Percentiles rank a stretch among this genome's conserved stretches.
phyloP scores from a whole-genome alignment of 2,329 filamentous ascomycete genomes.

The Thielaviopsis euricoi region DNA sequence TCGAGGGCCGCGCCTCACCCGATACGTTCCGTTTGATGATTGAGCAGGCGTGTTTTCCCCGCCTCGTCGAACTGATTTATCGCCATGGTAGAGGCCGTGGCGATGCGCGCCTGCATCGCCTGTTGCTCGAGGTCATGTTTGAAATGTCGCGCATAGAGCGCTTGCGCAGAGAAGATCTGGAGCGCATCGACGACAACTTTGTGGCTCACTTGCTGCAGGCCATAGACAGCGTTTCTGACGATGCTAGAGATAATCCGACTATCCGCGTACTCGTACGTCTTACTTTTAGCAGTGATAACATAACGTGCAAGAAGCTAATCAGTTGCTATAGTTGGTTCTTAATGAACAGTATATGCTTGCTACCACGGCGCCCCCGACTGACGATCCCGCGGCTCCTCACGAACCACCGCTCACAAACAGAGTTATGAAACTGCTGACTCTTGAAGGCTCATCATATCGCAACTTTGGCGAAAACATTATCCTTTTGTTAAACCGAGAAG shows the following conservation, averaged over 20 bases:
- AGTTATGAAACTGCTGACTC: conserved; percentile 77
- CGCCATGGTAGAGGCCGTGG: conserved; percentile 9
- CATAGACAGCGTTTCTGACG: conserved; percentile 75
- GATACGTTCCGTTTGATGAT: conserved; percentile 75
- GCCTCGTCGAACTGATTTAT: conserved; percentile 62
- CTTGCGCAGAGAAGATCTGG: conserved; percentile 58
- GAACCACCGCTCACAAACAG: conserved; percentile 61
- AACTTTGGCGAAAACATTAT: conserved; percentile 98
- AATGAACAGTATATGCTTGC: conserved; percentile 97
- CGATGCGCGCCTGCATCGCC: conserved; percentile 48
- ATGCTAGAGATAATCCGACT: conserved; percentile 78
- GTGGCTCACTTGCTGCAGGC: conserved; percentile 69
- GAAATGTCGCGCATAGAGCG: conserved; percentile 91
- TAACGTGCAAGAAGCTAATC: conserved; percentile 7
- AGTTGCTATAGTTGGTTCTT: conserved; percentile 54
- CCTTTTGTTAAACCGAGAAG: conserved; percentile 82
- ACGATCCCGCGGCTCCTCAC: conserved; percentile 21
- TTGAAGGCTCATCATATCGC: conserved; percentile 65
- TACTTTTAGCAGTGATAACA: not conserved
- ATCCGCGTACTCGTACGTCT: conserved; percentile 70
- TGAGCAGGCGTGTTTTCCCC: conserved; percentile 64
- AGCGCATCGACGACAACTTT: conserved; percentile 65
- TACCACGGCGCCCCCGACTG: conserved; percentile 28
- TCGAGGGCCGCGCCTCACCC: conserved; percentile 70
- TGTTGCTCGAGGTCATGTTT: conserved; percentile 78